These are phyloP conservation scores for Ustilago tritici DNA, from an alignment of 1,284 basidiomycete species.

Conservation along the genomic window DNA sequence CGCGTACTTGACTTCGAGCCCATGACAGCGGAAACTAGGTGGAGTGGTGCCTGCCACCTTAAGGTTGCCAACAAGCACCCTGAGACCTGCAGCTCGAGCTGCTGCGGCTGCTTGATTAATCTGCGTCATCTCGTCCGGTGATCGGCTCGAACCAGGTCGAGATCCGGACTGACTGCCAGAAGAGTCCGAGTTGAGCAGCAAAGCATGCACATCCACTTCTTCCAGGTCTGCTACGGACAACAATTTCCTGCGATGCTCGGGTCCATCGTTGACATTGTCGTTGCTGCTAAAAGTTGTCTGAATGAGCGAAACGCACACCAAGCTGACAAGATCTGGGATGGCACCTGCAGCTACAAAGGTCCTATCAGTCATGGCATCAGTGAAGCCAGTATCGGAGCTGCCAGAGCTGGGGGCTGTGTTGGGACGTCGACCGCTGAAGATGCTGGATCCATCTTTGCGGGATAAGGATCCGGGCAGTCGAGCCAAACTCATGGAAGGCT, in stretches of 20 bases:
- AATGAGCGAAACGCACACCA: constrained; percentile 61
- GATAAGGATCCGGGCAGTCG: constrained; percentile 27
- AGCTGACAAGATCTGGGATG: constrained; percentile 45
- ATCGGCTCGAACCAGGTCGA: constrained; percentile 41
- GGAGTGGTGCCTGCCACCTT: constrained; percentile 53
- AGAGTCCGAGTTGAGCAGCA: constrained; percentile 46
- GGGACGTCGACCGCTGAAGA: constrained; percentile 50
- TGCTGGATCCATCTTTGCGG: constrained; percentile 39
- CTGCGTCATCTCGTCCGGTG: constrained; percentile 41
- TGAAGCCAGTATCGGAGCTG: constrained; percentile 43
- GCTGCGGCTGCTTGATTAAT: constrained; percentile 40
- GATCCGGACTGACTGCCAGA: constrained; percentile 38
- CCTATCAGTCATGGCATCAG: constrained; percentile 42
- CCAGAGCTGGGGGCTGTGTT: constrained; percentile 56
- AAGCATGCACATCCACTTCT: constrained; percentile 56
- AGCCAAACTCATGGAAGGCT: constrained; percentile 37
- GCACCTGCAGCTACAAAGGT: constrained; percentile 38
- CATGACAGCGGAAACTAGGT: constrained; percentile 61
- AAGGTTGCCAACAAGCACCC: constrained; percentile 56
- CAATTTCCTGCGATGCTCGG: constrained; percentile 54
- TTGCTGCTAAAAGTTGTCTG: constrained; percentile 62
- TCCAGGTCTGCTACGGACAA: constrained; percentile 62
- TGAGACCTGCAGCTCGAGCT: constrained; percentile 47
- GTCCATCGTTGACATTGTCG: constrained; percentile 57
- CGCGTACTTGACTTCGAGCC: constrained; percentile 65